phyloP scores from a whole-genome alignment of 257 asterid genomes.

The Ophiorrhiza pumila region DNA sequence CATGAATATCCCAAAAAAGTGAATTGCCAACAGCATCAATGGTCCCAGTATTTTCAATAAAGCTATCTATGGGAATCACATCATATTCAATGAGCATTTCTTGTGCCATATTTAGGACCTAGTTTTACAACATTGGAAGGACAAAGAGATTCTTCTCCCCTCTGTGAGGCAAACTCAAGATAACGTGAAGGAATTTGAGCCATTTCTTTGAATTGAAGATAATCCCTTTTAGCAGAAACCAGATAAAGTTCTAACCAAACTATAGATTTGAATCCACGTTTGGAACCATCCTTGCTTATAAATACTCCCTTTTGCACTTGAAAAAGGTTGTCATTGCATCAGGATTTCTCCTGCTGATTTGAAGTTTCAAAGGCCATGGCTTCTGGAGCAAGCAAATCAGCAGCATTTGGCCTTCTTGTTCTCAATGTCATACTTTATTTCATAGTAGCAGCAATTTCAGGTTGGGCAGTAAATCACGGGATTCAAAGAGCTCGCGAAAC shows the following conservation, averaged over 20 bases:
- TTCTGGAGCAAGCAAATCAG: conserved; percentile 77
- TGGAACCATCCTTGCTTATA: conserved; percentile 30
- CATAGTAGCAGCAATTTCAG: conserved; percentile 51
- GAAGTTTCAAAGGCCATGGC: conserved; percentile 52
- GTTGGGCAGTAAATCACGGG: conserved; percentile 81
- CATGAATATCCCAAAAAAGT: neutral
- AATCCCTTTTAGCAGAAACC: conserved; percentile 5
- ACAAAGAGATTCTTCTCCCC: conserved; percentile 46
- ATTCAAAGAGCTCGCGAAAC: conserved; percentile 52
- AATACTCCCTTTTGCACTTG: conserved; percentile 20
- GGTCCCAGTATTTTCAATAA: neutral
- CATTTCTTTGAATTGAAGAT: conserved; percentile 36
- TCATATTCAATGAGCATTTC: neutral
- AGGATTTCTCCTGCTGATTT: too few relatives aligned
- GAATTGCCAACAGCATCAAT: neutral
- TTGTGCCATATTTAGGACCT: neutral
- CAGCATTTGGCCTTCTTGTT: conserved; percentile 52
- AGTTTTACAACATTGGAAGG: conserved; percentile 18
- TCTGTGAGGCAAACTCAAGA: conserved; percentile 27
- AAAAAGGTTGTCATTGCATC: conserved; percentile 12
- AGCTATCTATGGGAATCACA: neutral
- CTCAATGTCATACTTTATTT: conserved; percentile 62
- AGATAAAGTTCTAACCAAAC: conserved; percentile 20
- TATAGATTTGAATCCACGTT: conserved; percentile 31
- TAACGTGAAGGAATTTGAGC: conserved; percentile 28